Conservation (phyloP, 2,329 filamentous ascomycete genomes). For the Microdochium bolleyi region DNA sequence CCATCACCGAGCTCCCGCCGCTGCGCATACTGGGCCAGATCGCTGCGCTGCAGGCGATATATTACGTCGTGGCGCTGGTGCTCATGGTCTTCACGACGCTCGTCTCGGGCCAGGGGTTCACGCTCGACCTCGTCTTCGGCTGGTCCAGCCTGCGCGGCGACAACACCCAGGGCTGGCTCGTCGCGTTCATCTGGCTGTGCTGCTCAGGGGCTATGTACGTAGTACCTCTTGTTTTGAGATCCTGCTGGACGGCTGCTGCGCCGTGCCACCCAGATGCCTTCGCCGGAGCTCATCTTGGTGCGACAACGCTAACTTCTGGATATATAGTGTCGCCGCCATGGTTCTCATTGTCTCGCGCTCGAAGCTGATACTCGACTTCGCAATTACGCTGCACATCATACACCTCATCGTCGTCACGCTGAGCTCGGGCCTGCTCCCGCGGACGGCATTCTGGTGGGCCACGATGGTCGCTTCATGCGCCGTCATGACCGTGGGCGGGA, state of each 20-base stretch:
- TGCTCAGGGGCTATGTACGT: conserved; percentile 46
- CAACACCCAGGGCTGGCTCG: conserved; percentile 53
- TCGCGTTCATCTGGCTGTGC: conserved; percentile 47
- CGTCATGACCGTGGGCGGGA: conserved; percentile 53
- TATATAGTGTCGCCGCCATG: conserved; percentile 67
- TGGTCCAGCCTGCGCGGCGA: conserved; percentile 53
- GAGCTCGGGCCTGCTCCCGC: conserved; percentile 70
- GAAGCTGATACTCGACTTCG: conserved; percentile 93
- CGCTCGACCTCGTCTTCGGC: conserved; percentile 45
- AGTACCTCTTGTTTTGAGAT: conserved; percentile 5
- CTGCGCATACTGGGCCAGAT: conserved; percentile 53
- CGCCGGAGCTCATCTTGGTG: neutral
- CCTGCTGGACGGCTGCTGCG: neutral
- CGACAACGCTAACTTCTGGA: neutral
- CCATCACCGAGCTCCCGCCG: conserved; percentile 52
- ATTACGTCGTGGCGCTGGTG: conserved; percentile 42
- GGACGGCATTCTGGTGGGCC: conserved; percentile 81
- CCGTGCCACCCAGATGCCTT: too few species aligned
- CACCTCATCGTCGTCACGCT: conserved; percentile 72
- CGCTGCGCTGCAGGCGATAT: conserved; percentile 45
- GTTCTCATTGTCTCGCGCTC: conserved; percentile 78
- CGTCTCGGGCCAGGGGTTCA: conserved; percentile 48
- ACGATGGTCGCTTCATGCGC: conserved; percentile 40
- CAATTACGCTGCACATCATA: conserved; percentile 77
- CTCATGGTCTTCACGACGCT: conserved; percentile 51